Evolutionary conservation across 1,284 basidiomycete genomes (phyloP).

Genomic region (Xanthoconium separans): DNA sequence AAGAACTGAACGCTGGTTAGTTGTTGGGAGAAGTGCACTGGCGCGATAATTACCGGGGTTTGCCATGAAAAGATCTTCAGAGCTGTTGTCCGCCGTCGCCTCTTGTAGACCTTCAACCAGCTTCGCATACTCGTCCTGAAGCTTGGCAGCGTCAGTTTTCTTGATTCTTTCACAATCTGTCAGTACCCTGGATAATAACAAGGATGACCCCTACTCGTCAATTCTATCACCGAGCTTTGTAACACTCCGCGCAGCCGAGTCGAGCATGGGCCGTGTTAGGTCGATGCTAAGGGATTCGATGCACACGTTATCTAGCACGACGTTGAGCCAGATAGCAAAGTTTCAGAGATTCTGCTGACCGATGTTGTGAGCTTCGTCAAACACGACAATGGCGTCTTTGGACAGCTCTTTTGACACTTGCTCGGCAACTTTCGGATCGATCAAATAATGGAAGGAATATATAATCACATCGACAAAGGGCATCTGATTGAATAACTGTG

Average conservation of each 20-base stretch:
- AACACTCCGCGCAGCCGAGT: conserved; percentile 91
- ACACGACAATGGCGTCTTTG: conserved; percentile 98
- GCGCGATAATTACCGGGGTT: conserved; percentile 67
- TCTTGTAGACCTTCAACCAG: conserved; percentile 95
- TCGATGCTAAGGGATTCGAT: conserved; percentile 99
- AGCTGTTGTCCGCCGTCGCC: conserved; percentile 53
- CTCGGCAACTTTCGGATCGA: conserved; percentile 99
- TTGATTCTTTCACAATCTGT: conserved; percentile 72
- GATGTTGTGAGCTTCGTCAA: conserved; percentile 99
- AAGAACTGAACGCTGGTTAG: conserved; percentile 55
- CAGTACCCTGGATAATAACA: not conserved
- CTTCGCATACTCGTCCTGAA: conserved; percentile 98
- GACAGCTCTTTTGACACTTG: conserved; percentile 98
- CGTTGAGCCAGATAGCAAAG: not conserved
- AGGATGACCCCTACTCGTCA: conserved; percentile 69
- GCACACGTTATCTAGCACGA: conserved; percentile 87
- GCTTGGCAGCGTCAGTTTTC: conserved; percentile 86
- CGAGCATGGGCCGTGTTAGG: conserved; percentile 97
- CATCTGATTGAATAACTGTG: conserved; percentile 59
- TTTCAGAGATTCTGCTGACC: conserved; percentile 48
- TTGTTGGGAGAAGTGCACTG: not conserved
- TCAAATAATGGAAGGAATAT: conserved; percentile 98
- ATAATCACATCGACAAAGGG: conserved; percentile 96
- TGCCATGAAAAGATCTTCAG: conserved; percentile 86
- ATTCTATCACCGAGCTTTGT: conserved; percentile 88